Percentiles rank a stretch among this genome's conserved stretches.
These are phyloP conservation scores for Backusella macrospora DNA, from an alignment of 192 early-diverging fungal species.

Conservation along the genomic window DNA sequence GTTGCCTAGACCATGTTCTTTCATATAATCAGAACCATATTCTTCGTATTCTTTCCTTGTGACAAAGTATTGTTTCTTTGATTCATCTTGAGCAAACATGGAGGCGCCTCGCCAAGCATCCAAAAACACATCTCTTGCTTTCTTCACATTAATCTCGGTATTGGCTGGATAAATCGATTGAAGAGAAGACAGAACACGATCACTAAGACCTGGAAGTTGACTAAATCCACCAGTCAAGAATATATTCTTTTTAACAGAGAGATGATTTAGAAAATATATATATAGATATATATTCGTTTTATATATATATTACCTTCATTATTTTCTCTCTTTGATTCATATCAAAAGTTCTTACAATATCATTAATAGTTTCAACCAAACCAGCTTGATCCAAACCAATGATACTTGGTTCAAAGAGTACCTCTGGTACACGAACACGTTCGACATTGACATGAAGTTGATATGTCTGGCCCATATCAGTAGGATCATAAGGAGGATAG, in stretches of 20 bases:
- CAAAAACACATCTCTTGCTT: slow-evolving; percentile 69
- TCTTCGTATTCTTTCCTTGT: slow-evolving; percentile 81
- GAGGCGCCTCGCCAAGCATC: slow-evolving; percentile 91
- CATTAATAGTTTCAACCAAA: slow-evolving; percentile 75
- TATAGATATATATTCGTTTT: background rate
- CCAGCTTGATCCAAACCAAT: slow-evolving; percentile 90
- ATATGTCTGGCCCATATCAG: slow-evolving; percentile 67
- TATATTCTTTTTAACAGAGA: slow-evolving; percentile 63
- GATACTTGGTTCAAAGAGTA: slow-evolving; percentile 86
- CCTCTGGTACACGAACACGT: slow-evolving; percentile 86
- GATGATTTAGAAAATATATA: too few relatives aligned
- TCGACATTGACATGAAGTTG: slow-evolving; percentile 93
- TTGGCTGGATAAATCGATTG: slow-evolving; percentile 64
- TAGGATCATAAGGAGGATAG: slow-evolving; percentile 59
- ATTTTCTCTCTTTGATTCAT: slow-evolving; percentile 44
- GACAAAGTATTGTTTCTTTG: slow-evolving; percentile 52
- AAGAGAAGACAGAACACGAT: slow-evolving; percentile 66
- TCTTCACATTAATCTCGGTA: slow-evolving; percentile 54
- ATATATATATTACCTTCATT: slow-evolving; percentile 47
- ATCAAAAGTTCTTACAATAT: slow-evolving; percentile 63
- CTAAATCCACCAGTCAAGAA: slow-evolving; percentile 82
- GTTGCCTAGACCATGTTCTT: slow-evolving; percentile 85
- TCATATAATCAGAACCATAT: slow-evolving; percentile 81
- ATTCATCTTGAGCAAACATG: slow-evolving; percentile 56
- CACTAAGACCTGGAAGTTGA: slow-evolving; percentile 62